These are phyloP conservation scores for Echium plantagineum DNA, from an alignment of 257 asterid genomes.

Conservation along the genomic window DNA sequence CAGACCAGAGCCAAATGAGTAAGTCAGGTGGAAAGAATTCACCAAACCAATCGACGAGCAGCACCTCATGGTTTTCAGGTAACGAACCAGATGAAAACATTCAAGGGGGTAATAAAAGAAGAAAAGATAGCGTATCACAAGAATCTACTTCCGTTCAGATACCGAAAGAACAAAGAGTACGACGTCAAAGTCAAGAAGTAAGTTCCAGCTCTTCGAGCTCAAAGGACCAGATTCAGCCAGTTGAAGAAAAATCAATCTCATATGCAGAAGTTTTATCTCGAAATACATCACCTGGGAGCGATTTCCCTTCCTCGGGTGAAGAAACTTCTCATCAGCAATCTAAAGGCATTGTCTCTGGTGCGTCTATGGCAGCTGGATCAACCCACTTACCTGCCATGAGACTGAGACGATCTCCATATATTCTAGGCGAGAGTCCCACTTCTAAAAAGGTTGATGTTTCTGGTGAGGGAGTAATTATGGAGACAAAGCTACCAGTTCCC, in stretches of 20 bases:
- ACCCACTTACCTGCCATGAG: slow-evolving; percentile 18
- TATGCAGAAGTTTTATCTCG: slow-evolving; percentile 26
- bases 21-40: slow-evolving; percentile 52
- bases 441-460: slow-evolving; percentile 30
- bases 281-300: slow-evolving; percentile 19
- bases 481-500: slow-evolving; percentile 22
- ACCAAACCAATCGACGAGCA: slow-evolving; percentile 51
- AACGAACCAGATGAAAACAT: slow-evolving; percentile 63
- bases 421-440: slow-evolving; percentile 22
- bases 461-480: slow-evolving; percentile 17
- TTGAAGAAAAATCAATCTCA: slow-evolving; percentile 22
- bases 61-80: slow-evolving; percentile 78
- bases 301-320: slow-evolving; percentile 25
- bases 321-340: slow-evolving; percentile 19
- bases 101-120: neutral
- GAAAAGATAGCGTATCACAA: slow-evolving; percentile 14
- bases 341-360: slow-evolving; percentile 19
- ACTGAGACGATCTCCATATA: slow-evolving; percentile 25
- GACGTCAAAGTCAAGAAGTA: slow-evolving; percentile 22
- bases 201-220: slow-evolving; percentile 35
- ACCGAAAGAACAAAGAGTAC: slow-evolving; percentile 20
- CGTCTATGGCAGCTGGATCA: slow-evolving; percentile 12
- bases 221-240: slow-evolving; percentile 25
- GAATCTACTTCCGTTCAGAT: slow-evolving; percentile 26
- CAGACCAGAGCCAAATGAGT: slow-evolving; percentile 40